These are phyloP conservation scores for Strobilomyces dryophilus DNA, from an alignment of 768 basidiomycete genomes.

Conservation along the genomic window DNA sequence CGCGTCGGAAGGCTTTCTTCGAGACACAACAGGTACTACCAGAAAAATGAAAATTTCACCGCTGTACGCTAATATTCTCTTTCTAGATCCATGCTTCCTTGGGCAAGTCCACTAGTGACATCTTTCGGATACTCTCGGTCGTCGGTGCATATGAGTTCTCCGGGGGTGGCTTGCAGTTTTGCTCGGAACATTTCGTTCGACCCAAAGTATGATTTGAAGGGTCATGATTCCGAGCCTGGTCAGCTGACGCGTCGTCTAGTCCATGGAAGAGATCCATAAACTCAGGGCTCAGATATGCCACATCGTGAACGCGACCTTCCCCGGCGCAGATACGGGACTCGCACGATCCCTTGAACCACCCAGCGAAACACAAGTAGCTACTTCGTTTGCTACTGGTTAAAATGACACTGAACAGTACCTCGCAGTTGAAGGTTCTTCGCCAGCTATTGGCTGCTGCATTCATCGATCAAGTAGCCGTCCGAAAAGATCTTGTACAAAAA, in stretches of 20 bases:
- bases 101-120: slow-evolving; percentile 77
- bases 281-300: slow-evolving; percentile 82
- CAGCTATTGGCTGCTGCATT: slow-evolving; percentile 88
- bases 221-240: background rate
- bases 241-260: slow-evolving; percentile 42
- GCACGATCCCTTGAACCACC: slow-evolving; percentile 71
- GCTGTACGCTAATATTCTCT: background rate
- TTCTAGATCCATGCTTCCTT: slow-evolving; percentile 70
- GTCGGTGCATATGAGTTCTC: slow-evolving; percentile 95
- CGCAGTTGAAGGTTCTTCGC: slow-evolving; percentile 81
- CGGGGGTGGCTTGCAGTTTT: slow-evolving; percentile 77
- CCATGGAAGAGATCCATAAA: slow-evolving; percentile 99
- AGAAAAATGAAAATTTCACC: background rate
- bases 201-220: slow-evolving; percentile 58
- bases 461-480: slow-evolving; percentile 92
- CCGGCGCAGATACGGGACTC: slow-evolving; percentile 57
- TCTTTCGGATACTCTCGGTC: slow-evolving; percentile 87
- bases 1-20: slow-evolving; percentile 75
- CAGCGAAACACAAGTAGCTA: slow-evolving; percentile 63
- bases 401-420: slow-evolving; percentile 5
- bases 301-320: slow-evolving; percentile 79
- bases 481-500: slow-evolving; percentile 75
- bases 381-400: background rate
- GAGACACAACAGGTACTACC: slow-evolving; percentile 67
- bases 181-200: slow-evolving; percentile 84